phyloP scores from a whole-genome alignment of 306 rosid genomes.

The Datisca glomerata region DNA sequence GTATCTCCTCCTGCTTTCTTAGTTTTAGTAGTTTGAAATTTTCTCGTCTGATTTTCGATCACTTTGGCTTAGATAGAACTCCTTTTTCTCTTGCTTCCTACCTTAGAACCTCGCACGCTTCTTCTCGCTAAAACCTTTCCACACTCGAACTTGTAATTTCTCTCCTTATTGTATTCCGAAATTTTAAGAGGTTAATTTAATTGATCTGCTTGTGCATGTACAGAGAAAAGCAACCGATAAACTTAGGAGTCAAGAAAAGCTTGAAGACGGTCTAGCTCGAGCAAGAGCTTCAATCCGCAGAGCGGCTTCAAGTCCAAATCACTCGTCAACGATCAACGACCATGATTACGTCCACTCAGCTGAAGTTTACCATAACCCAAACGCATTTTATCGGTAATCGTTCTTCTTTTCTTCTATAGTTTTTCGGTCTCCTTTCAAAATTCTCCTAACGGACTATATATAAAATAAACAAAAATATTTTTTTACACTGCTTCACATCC shows the following conservation, averaged over 20 bases:
- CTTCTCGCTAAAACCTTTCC: too few species aligned
- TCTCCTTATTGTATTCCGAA: too few species aligned
- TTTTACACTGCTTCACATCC: not conserved
- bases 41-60: not conserved
- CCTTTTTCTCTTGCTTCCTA: conserved; percentile 6
- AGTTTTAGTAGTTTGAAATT: not conserved
- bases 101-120: too few species aligned
- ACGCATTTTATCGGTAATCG: conserved; percentile 34
- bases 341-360: conserved; percentile 9
- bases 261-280: conserved; percentile 31
- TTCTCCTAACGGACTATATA: not conserved
- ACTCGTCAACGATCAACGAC: conserved; percentile 10
- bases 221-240: too few species aligned
- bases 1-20: not conserved
- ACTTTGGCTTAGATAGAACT: not conserved
- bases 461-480: not conserved
- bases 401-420: not conserved
- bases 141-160: too few species aligned
- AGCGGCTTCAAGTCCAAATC: conserved; percentile 13
- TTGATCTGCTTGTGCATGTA: too few species aligned
- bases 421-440: not conserved
- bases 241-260: too few species aligned
- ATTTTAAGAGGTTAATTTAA: too few species aligned
- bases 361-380: conserved; percentile 28
- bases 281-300: conserved; percentile 32